phyloP scores from a whole-genome alignment of 352 stramenopile species.

The Pythium dissimile region DNA sequence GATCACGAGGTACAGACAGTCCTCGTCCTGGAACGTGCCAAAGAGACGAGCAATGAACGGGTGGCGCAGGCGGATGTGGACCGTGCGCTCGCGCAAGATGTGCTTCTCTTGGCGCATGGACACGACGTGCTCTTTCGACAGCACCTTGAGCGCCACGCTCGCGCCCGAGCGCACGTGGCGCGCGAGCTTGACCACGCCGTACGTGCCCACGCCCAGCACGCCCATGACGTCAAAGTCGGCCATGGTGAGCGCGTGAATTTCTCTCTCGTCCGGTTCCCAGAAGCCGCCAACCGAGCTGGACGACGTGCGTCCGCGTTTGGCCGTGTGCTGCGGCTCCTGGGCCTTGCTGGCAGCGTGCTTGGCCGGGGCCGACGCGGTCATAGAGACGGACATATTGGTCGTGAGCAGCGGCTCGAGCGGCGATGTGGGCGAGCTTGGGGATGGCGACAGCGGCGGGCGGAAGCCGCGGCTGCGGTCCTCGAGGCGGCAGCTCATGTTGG shows the following conservation, averaged over 20 bases:
- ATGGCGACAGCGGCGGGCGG: background rate
- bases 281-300: conserved; percentile 25
- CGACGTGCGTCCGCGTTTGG: conserved; percentile 21
- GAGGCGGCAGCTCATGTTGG: conserved; percentile 22
- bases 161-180: conserved; percentile 52
- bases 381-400: conserved; percentile 18
- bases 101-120: conserved; percentile 74
- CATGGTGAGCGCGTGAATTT: conserved; percentile 37
- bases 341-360: conserved; percentile 5
- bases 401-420: conserved; percentile 20
- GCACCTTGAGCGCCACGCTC: conserved; percentile 70
- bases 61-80: conserved; percentile 65
- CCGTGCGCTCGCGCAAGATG: conserved; percentile 65
- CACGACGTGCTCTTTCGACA: conserved; percentile 74
- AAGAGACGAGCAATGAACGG: conserved; percentile 68
- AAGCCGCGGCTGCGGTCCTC: conserved; percentile 8
- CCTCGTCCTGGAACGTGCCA: conserved; percentile 80
- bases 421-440: background rate
- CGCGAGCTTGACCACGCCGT: conserved; percentile 78
- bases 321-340: background rate
- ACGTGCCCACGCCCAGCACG: conserved; percentile 73
- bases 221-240: conserved; percentile 65
- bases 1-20: conserved; percentile 79
- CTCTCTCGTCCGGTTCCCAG: conserved; percentile 31
- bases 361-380: no score